A percentile compares a stretch with the other conserved stretches of the same genome.
Evolutionary conservation across 2,329 filamentous ascomycete species (phyloP).

Genomic region (Beauveria australis): DNA sequence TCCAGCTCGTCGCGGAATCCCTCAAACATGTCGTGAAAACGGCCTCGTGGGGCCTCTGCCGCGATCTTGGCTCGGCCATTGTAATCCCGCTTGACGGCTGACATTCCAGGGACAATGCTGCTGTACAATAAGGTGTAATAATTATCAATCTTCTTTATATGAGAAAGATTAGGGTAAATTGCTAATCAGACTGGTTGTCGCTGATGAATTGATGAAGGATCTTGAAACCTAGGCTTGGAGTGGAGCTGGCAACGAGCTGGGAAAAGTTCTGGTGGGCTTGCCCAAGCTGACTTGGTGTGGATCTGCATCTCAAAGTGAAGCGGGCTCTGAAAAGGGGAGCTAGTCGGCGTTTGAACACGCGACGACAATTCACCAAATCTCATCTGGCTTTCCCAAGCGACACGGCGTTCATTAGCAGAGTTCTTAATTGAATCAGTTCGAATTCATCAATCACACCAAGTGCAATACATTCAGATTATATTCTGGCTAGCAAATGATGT

Average conservation of each 20-base stretch:
- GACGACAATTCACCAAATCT: not conserved
- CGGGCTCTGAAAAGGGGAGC: slow-evolving; percentile 5
- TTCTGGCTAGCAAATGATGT: not conserved
- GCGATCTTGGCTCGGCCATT: slow-evolving; percentile 37
- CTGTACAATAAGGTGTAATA: not conserved
- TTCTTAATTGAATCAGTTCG: not conserved
- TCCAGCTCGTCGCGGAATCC: slow-evolving; percentile 81
- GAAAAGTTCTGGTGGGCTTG: slow-evolving; percentile 2
- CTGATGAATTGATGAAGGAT: not conserved
- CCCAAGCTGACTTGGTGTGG: not conserved
- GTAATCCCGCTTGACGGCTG: slow-evolving; percentile 43
- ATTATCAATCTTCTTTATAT: not conserved
- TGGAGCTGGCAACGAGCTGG: not conserved
- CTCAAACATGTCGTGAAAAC: slow-evolving; percentile 72
- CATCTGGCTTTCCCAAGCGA: not conserved
- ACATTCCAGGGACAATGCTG: slow-evolving; percentile 16
- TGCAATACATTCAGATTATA: not conserved
- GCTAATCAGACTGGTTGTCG: not conserved
- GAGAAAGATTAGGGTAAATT: not conserved
- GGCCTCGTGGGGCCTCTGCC: slow-evolving; percentile 27
- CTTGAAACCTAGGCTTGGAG: not conserved
- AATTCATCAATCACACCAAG: not conserved
- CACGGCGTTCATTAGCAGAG: not conserved
- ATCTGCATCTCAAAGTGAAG: not conserved
- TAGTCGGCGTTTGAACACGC: not conserved